A percentile compares a stretch with the other conserved stretches of the same genome.
phyloP scores from a whole-genome alignment of 2,329 filamentous ascomycete species.

The Penicillium sp. region DNA sequence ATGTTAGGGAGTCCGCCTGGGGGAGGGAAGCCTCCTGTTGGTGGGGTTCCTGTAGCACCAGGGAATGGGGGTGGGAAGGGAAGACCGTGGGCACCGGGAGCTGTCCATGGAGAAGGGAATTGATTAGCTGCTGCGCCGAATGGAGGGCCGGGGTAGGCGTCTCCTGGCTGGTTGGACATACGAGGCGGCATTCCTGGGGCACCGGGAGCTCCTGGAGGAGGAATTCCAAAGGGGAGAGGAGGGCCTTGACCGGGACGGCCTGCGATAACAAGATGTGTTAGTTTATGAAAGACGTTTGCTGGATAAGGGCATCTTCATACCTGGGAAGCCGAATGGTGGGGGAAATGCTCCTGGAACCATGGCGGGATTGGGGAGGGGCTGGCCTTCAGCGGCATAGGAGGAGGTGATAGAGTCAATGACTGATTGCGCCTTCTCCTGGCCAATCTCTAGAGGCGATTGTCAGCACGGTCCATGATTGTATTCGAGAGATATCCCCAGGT shows the following conservation, averaged over 20 bases:
- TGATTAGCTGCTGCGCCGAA: conserved; percentile 10
- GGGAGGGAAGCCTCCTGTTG: conserved; percentile 37
- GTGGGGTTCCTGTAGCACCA: conserved; percentile 36
- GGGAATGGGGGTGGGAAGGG: conserved; percentile 53
- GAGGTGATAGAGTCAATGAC: conserved; percentile 98
- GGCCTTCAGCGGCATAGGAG: conserved; percentile 92
- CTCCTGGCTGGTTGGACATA: conserved; percentile 42
- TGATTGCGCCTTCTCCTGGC: conserved; percentile 95
- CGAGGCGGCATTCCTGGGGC: conserved; percentile 52
- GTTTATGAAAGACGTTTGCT: not conserved
- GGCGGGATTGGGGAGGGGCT: conserved; percentile 82
- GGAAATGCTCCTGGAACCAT: conserved; percentile 60
- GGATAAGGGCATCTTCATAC: conserved; percentile 38
- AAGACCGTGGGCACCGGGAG: conserved; percentile 57
- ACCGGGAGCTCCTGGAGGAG: conserved; percentile 43
- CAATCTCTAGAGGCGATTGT: conserved; percentile 70
- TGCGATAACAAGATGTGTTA: conserved; percentile 7
- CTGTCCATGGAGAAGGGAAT: conserved; percentile 32
- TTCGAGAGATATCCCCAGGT: not conserved
- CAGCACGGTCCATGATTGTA: not conserved
- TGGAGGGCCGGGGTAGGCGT: not conserved
- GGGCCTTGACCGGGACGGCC: conserved; percentile 50
- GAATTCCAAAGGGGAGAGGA: conserved; percentile 62
- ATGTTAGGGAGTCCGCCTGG: conserved; percentile 36
- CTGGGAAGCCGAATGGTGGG: conserved; percentile 65